These are phyloP conservation scores for Rhexocercosporidium sp. DNA, from an alignment of 2,329 filamentous ascomycete genomes.

Conservation along the genomic window DNA sequence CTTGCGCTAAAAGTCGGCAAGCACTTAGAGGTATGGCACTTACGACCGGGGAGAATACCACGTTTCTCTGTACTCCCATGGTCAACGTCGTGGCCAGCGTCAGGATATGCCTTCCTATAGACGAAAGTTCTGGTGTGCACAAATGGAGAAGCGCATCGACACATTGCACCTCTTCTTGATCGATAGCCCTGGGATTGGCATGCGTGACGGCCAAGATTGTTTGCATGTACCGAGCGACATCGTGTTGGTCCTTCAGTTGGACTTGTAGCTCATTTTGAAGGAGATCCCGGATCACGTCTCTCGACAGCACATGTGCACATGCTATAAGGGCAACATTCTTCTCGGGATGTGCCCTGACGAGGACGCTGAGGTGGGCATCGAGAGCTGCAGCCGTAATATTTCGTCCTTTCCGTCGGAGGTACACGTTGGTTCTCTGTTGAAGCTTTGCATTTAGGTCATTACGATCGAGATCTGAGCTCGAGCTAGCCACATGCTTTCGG, in stretches of 20 bases:
- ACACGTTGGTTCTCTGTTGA: conserved; percentile 8
- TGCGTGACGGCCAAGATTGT: not conserved
- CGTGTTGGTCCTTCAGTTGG: not conserved
- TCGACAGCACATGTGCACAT: conserved; percentile 18
- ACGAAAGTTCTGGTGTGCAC: not conserved
- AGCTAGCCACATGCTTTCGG: not conserved
- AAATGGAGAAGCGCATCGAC: not conserved
- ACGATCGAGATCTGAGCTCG: not conserved
- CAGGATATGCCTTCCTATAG: not conserved
- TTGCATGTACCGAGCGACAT: not conserved
- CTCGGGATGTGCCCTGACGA: not conserved
- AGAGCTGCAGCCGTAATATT: not conserved
- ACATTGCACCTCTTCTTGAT: not conserved
- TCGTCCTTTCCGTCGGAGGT: conserved; percentile 14
- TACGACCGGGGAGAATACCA: not conserved
- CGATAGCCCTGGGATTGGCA: conserved; percentile 8
- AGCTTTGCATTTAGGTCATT: not conserved
- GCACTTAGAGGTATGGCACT: not conserved
- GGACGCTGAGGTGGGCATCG: conserved; percentile 2
- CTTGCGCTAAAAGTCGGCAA: not conserved
- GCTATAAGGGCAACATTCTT: conserved; percentile 21
- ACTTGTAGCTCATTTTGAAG: conserved; percentile 1
- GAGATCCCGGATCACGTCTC: not conserved
- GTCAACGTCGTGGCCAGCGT: not conserved
- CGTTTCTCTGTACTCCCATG: not conserved